A percentile compares a stretch with the other conserved stretches of the same genome.
These are phyloP conservation scores for Musa balbisiana DNA, from an alignment of 202 grass and related monocot genomes.

Conservation along the genomic window DNA sequence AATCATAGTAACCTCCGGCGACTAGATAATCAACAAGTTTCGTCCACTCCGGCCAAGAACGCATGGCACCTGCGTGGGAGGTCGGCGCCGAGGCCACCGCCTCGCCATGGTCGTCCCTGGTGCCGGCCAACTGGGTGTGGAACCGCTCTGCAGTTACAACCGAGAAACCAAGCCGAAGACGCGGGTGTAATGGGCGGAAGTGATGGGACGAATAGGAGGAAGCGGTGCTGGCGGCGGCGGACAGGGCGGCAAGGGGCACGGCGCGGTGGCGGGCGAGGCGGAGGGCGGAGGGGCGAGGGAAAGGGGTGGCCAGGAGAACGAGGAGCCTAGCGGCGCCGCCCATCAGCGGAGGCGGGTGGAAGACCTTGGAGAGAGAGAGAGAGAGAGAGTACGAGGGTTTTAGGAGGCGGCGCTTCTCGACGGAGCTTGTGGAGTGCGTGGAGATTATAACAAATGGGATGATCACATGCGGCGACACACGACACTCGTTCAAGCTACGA, in stretches of 20 bases:
- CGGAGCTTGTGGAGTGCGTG: too few species aligned
- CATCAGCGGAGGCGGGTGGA: constrained; percentile 30
- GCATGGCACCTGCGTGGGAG: neutral
- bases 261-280: constrained; percentile 41
- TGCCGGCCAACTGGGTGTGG: constrained; percentile 21
- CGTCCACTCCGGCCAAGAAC: constrained; percentile 48
- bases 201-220: neutral
- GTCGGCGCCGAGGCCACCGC: neutral
- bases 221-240: neutral
- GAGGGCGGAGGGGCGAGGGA: constrained; percentile 33
- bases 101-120: constrained; percentile 8
- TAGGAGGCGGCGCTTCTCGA: too few species aligned
- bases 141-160: neutral
- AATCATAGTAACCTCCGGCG: constrained; percentile 35
- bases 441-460: too few species aligned
- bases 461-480: too few species aligned
- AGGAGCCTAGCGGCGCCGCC: constrained; percentile 63
- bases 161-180: constrained; percentile 6
- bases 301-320: constrained; percentile 47
- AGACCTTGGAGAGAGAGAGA: neutral
- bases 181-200: constrained; percentile 14
- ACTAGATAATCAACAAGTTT: constrained; percentile 49
- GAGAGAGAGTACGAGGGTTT: neutral
- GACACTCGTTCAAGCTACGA: too few species aligned
- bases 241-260: constrained; percentile 15